Base-by-base conservation (phyloP, 345 rosid genomes). In the Luvunga scandens region DNA sequence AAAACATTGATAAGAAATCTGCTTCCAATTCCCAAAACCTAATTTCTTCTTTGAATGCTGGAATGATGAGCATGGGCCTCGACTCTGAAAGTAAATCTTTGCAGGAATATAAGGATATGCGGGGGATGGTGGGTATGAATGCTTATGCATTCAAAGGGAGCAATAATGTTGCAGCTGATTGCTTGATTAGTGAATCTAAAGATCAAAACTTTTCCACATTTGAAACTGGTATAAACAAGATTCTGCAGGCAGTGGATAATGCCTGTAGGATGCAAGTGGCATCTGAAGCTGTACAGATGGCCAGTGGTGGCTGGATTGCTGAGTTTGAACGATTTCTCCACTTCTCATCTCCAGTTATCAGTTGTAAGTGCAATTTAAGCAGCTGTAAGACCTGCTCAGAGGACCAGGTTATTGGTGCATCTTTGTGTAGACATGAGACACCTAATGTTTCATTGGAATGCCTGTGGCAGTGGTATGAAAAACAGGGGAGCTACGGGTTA, bases 381-480 rank as follows among this genome's bases (percentile, higher is more conserved):
- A 73, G 64, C 62, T 85, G 91, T 81, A 80, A 79, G 31, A 71
- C 39, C 36, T 85, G 87, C 75, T 72, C n/a, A 24, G 66, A 19
- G 66, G 80, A 82, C 75, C 78, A 63, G 71, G 78, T 73, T 75
- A 60, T 30, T 70, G 67, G 73, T 34, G 73, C 73, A 2, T 67
- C 60, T 63, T 80, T 81, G 68, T 84, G 90, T 72, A 72, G 82
- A 69, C 86, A 87, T 73, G 87, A 87, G 76, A 84, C 18, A 78
- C 87, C 87, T 56, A 82, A 75, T 80, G 55, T 83, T 60, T 59
- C 83, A 7, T 78, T 89, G 85, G 84, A 77, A 75, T 81, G 80
- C 69, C 76, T 89, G 48, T 87, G 92, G 92, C 75, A 86, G 71
- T 87, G 92, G 92, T 89, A 89, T 59, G 85, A 85, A 79, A 78